Percentiles rank a stretch among this genome's conserved stretches.
Conservation (phyloP, 306 rosid genomes). For the Carpinus viminea region DNA sequence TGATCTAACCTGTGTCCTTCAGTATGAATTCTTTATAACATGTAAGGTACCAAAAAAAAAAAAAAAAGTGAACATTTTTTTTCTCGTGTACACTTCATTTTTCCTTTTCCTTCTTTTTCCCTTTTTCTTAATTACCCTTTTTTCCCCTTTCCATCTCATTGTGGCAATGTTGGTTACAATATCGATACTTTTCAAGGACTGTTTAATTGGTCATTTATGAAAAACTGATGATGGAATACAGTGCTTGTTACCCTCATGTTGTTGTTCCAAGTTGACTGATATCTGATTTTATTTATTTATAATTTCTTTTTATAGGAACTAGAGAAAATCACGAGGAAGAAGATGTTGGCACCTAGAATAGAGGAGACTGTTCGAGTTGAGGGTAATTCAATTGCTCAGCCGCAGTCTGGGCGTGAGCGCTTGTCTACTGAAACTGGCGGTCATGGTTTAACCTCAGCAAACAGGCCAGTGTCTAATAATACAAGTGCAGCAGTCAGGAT, state of each 20-base stretch:
- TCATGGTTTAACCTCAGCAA: conserved; percentile 44
- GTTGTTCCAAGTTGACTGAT: conserved; percentile 2
- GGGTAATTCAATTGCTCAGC: conserved; percentile 44
- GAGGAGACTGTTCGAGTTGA: conserved; percentile 64
- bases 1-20: neutral
- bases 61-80: neutral
- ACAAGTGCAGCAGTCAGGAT: conserved; percentile 42
- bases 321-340: conserved; percentile 80
- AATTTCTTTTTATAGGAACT: conserved; percentile 54
- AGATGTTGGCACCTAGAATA: conserved; percentile 54
- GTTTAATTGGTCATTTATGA: neutral
- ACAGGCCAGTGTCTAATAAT: conserved; percentile 46
- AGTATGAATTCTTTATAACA: neutral
- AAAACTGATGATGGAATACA: neutral
- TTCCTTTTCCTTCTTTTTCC: neutral
- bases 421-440: conserved; percentile 53
- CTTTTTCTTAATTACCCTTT: neutral
- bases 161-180: neutral
- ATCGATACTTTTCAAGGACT: neutral
- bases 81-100: neutral
- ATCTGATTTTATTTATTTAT: neutral
- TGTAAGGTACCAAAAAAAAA: neutral
- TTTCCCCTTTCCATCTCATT: neutral
- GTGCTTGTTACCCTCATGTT: neutral
- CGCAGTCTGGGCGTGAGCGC: conserved; percentile 59